Base-by-base conservation (phyloP, 2,329 filamentous ascomycete species). In the Colletotrichum shisoi region DNA sequence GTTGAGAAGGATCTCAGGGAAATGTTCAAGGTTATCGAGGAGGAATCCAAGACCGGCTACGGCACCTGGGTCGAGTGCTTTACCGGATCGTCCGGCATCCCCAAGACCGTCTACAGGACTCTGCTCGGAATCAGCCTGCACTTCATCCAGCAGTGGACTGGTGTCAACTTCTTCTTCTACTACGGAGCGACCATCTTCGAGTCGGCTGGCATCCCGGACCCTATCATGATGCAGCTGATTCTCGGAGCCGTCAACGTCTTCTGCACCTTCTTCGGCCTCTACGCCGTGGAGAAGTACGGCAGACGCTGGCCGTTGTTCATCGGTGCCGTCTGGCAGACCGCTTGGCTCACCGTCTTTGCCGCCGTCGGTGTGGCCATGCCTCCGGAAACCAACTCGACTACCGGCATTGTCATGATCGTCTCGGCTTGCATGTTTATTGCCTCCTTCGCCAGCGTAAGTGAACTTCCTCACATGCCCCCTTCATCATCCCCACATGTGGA, bases 381-480 rank as follows among this genome's bases (percentile, higher is more conserved):
- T 52, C 83, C 82, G 0, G 76, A 76, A 5, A 73, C 75, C 42
- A 84, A 79, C 71, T 75, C 77, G 11, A 75, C 79, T 0, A 82
- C 86, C 13, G 89, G 89, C 12, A 85, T 87, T 6, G 83, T 89
- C 68, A 89, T 92, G 84, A 91, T 93, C 71, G 86, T 90, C 11
- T 86, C 89, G 61, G 87, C 89, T 3, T 91, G 87, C 76, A 85
- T 92, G 80, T 93, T 92, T 77, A 92, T 93, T 63, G 85, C 87
- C 56, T 89, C 86, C 1, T 93, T 91, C 71, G 90, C 90, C 31
- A 76, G 73, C 11, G 70, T 72, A 70, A 79, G 72, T 54, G 1
- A 37, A 31, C 27, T 8, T 8, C 8, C 27, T 12, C 9, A 2
- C 17, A 57, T 27, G 21, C 2, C 12, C 7, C 27, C 7, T 8